Evolutionary conservation across 805 yeast genomes (phyloP).

Genomic region (Spathaspora hagerdaliae): DNA sequence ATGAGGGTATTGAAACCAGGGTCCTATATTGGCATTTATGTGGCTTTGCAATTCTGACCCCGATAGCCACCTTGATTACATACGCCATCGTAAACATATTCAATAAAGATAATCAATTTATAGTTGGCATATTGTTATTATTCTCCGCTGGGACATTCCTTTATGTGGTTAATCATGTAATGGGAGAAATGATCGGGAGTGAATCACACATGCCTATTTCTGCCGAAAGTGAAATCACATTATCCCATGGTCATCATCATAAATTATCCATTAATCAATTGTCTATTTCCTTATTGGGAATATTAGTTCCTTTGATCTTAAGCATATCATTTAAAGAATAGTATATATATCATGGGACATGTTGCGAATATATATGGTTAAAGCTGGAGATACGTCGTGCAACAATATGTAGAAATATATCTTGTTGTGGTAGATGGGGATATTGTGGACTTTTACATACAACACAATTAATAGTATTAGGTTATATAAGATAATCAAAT

Average conservation of each 20-base stretch:
- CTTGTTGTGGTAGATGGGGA: too few species aligned
- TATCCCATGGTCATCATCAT: neutral
- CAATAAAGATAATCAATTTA: constrained; percentile 24
- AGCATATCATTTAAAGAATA: constrained; percentile 10
- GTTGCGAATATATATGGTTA: too few species aligned
- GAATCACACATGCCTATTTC: neutral
- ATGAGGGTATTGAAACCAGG: constrained; percentile 26
- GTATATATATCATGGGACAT: too few species aligned
- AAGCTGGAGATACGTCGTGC: too few species aligned
- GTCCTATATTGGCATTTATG: constrained; percentile 44
- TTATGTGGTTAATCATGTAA: constrained; percentile 65
- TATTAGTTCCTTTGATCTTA: constrained; percentile 22
- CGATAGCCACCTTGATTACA: constrained; percentile 55
- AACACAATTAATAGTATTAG: too few species aligned
- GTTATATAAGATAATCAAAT: too few species aligned
- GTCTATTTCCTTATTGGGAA: constrained; percentile 17
- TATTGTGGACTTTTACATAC: too few species aligned
- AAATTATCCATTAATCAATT: constrained; percentile 11
- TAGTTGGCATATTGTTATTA: constrained; percentile 53
- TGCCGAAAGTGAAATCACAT: neutral
- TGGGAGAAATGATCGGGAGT: constrained; percentile 29
- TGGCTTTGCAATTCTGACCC: constrained; percentile 57
- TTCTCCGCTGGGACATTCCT: constrained; percentile 73
- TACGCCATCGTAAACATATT: constrained; percentile 25
- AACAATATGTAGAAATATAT: too few species aligned